phyloP scores from a whole-genome alignment of 2,329 filamentous ascomycete species.

The Cladosporium halotolerans region DNA sequence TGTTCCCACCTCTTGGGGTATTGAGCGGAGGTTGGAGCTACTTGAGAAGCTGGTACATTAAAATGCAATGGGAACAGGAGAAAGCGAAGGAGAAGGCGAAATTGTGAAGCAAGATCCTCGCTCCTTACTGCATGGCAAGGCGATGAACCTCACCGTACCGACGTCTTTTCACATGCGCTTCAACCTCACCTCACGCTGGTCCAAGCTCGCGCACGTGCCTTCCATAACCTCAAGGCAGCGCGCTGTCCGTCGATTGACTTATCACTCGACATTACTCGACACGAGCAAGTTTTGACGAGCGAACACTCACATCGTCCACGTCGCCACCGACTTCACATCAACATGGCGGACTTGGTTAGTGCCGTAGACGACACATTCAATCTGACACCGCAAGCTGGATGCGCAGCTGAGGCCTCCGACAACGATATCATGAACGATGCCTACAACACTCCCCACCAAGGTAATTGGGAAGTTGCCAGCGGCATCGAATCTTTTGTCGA shows the following conservation, averaged over 20 bases:
- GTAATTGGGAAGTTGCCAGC: conserved; percentile 17
- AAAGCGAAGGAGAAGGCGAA: conserved; percentile 53
- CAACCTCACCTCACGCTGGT: no score
- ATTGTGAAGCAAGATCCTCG: conserved; percentile 33
- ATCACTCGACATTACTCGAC: no score
- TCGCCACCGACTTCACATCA: conserved; percentile 2
- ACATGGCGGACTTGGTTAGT: conserved; percentile 10
- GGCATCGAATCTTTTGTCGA: conserved; percentile 22
- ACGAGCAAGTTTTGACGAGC: no score
- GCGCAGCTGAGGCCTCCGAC: not conserved
- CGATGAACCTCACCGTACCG: no score
- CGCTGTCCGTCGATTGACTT: no score
- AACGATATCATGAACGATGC: not conserved
- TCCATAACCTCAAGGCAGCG: no score
- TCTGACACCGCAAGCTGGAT: not conserved
- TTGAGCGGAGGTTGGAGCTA: conserved; percentile 64
- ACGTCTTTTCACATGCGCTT: no score
- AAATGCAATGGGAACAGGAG: conserved; percentile 62
- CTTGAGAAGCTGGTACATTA: conserved; percentile 64
- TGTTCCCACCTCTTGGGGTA: conserved; percentile 69
- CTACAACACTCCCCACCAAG: conserved; percentile 16
- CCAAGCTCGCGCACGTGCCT: no score
- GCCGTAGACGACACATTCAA: conserved; percentile 21
- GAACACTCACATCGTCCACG: not conserved
- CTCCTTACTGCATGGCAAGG: no score